Base-by-base conservation (phyloP, 169 alveolate genomes). In the Plasmodium yoelii region DNA sequence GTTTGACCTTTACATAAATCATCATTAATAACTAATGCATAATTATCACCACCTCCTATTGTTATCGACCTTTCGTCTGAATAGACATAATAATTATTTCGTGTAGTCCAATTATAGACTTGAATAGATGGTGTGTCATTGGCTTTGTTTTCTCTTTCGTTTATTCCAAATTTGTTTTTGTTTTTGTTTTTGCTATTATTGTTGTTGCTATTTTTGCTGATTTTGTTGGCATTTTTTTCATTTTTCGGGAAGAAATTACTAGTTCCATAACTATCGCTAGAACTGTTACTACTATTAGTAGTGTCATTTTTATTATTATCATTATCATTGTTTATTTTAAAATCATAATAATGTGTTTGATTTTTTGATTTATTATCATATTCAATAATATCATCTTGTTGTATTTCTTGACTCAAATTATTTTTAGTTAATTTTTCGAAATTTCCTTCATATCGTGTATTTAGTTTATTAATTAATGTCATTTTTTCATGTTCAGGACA, bases 1-100 rank as follows among this genome's bases (percentile, higher is more conserved):
- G 95, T 89, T 87, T 92, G 93, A 22, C 95, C 95, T 73, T 92
- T 92, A 59, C 91, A 88, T 47, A 92, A 73, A 56, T 92, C 95
- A 28, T 90, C 95, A 73, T 93, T 95, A 47, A 94, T 88, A 9
- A 94, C 84, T 12, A 94, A 46, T 8, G 96, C 93, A 59, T 77
- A 94, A 47, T 90, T 92, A 9, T 95, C 96, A 46, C 96, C 95
- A 9, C 96, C 96, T 8, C 96, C 96, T n/a, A 94, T 80, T 39
- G 92, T 93, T 34, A 94, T 75, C 26, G 92, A 71, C 10, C 65
- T 87, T 63, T 87, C 93, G 67, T 94, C 95, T 1, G 96, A 91
- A 74, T 92, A 94, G 13, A 92, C 88, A 75, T 88, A 94, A 75
- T 86, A 94, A 68, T 87, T 88, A 46, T 94, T 94, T 65, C 73